Evolutionary conservation across 331 rosid genomes (phyloP).

Genomic region (Saraca asoca): DNA sequence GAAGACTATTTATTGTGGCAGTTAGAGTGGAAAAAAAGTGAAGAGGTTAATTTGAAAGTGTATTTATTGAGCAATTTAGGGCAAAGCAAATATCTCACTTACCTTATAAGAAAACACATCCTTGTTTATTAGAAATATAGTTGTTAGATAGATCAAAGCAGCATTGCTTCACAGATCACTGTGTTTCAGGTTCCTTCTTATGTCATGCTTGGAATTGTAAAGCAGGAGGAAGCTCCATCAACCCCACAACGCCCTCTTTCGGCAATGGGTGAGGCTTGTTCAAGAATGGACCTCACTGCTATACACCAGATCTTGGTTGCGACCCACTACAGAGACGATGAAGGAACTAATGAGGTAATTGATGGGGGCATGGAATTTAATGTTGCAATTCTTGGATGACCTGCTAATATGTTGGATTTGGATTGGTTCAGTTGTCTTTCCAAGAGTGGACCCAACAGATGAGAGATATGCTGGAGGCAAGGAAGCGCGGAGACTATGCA

Average conservation of each 20-base stretch:
- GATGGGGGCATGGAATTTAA: slow-evolving; percentile 21
- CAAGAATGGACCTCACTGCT: slow-evolving; percentile 99
- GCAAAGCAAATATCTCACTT: slow-evolving; percentile 9
- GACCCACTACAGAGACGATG: slow-evolving; percentile 89
- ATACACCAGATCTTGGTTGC: slow-evolving; percentile 90
- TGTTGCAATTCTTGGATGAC: slow-evolving; percentile 27
- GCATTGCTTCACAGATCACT: slow-evolving; percentile 27
- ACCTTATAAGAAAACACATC: slow-evolving; percentile 26
- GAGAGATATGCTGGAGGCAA: slow-evolving; percentile 95
- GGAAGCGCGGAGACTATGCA: slow-evolving; percentile 93
- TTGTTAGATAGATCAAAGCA: slow-evolving; percentile 28
- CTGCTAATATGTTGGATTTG: slow-evolving; percentile 40
- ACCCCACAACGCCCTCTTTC: slow-evolving; percentile 94
- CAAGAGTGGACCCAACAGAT: slow-evolving; percentile 99
- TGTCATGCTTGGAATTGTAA: slow-evolving; percentile 85
- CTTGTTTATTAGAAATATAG: slow-evolving; percentile 25
- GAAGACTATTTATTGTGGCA: too few species aligned
- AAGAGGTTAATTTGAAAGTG: background rate
- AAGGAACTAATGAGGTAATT: slow-evolving; percentile 92
- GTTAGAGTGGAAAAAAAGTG: too few species aligned
- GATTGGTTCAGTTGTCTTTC: slow-evolving; percentile 81
- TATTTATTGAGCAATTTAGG: slow-evolving; percentile 1
- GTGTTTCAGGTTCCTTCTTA: slow-evolving; percentile 74
- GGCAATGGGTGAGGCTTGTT: slow-evolving; percentile 98
- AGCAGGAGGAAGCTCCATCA: slow-evolving; percentile 81